Base-by-base conservation (phyloP, 208 protist genomes). In the Trichomonas gallinae region DNA sequence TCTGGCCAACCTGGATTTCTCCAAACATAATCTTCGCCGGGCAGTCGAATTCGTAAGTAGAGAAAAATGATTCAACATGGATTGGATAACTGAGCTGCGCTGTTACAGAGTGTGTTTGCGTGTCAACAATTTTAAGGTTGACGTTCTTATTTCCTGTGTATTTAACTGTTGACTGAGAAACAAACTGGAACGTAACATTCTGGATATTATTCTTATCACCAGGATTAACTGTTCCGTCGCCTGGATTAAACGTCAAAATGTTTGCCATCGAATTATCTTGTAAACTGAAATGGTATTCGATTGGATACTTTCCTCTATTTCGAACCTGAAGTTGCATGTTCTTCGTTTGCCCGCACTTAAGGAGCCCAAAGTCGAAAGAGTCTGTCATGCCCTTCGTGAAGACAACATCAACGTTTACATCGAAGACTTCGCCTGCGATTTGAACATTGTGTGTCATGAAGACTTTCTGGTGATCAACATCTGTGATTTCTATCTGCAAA, bases 271-370 rank as follows among this genome's bases (percentile, higher is more conserved):
- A 36, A 34, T 93, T 93, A n/a, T 93, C 87, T 2, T 17, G 17
- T 11, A 58, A 0, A 51, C 17, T 34, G 31, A 93, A 93, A 0
- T 93, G 42, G 31, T 38, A 93, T 51, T 93, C 26, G 17, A 93
- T 21, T 11, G 87, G 87, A 93, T 93, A 93, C 46, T 93, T 93
- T 11, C 87, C 87, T 93, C 31, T 93, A 26, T 93, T 93, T 51
- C 44, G 48, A 0, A 93, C 44, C 17, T 48, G 40, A 2, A 93
- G 8, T 51, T 93, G 87, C n/a, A 93, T 42, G 26, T 2, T 51
- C 44, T 93, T 93, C 34, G 87, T 58, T 36, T 93, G 87, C 0
- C 87, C 87, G 13, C 42, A 34, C 46, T 93, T 93, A 26, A 93
- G 45, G 31, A 44, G 17, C 0, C 87, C 87, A 38, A 93, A 93